Evolutionary conservation across 371 early-diverging fungal genomes (phyloP), one percentile per base, ranked within the genome.

Genomic region (Apophysomyces elegans): DNA sequence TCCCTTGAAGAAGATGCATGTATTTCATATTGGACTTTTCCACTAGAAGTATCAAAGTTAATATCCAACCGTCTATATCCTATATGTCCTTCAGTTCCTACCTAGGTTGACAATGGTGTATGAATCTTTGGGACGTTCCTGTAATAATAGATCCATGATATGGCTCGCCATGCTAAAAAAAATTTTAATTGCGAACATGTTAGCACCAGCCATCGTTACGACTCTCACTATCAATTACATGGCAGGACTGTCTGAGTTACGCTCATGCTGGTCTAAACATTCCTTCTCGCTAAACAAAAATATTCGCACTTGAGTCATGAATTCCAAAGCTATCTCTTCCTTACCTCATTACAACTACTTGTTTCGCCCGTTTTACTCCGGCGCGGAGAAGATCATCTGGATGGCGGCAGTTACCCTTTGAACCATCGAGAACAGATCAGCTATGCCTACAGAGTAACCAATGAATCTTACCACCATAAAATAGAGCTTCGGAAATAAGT

Each of bases 321-420:
- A 46, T 61, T 18, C 14, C 37, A 37, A 21, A 7, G 38, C 16
- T 43, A 39, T n/a, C 14, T 47, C 9, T 9, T 44, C 21, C 9
- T 57, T 75, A 78, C 69, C 85, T 82, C 84, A 87, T 86, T 7
- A 87, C 75, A 35, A 87, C 87, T 8, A 87, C 83, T 59, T 83
- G 84, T 1, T 80, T 78, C n/a, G 87, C 87, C 21, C 77, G 69
- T 47, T 79, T 74, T 5, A 85, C 79, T 12, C 88, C 88, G 0
- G 88, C 88, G 38, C 83, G 73, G 4, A 86, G 71, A 6, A 87
- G 67, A 63, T 87, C 88, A 62, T 86, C 84, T 13, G 85, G 86
- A 11, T 82, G 76, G 26, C 86, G 79, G 59, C 85, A 86, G 50
- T 84, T 76, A 12, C 88, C 88, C 83, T 85, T 4, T 39, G 61